A percentile compares a stretch with the other conserved stretches of the same genome.
Evolutionary conservation across 495 filamentous ascomycete genomes (phyloP).

Genomic region (Talaromyces trachyspermus): DNA sequence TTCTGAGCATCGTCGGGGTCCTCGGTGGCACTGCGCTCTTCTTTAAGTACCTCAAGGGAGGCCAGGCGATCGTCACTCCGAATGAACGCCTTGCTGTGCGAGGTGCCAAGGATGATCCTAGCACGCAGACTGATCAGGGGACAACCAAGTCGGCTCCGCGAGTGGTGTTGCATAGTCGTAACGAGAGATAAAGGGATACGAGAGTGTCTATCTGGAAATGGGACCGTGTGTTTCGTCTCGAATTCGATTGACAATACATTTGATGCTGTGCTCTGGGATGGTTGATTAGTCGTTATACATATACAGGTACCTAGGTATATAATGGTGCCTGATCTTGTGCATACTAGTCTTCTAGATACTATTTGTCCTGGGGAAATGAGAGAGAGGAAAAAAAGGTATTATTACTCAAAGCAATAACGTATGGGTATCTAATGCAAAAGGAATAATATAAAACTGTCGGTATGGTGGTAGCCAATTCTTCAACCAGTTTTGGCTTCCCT

Average conservation of each 20-base stretch:
- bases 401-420: not conserved
- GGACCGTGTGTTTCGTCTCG: too few relatives aligned
- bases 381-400: not conserved
- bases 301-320: too few relatives aligned
- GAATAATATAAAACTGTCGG: too few relatives aligned
- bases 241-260: too few relatives aligned
- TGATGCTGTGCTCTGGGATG: too few relatives aligned
- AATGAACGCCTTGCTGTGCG: not conserved
- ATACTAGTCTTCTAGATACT: too few relatives aligned
- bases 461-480: too few relatives aligned
- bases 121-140: slow-evolving; percentile 8
- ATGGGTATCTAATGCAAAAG: slow-evolving; percentile 7
- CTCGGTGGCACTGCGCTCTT: slow-evolving; percentile 14
- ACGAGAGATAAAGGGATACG: slow-evolving; percentile 4
- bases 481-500: too few relatives aligned
- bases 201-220: too few relatives aligned
- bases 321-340: too few relatives aligned
- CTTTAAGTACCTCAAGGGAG: slow-evolving; percentile 8
- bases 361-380: too few relatives aligned
- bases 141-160: not conserved
- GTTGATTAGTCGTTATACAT: too few relatives aligned
- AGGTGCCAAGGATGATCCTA: not conserved
- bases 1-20: slow-evolving; percentile 15
- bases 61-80: not conserved
- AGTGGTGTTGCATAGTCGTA: not conserved